These are phyloP conservation scores for Hansenula sp. DNA, from an alignment of 1,139 yeast genomes.

Conservation along the genomic window DNA sequence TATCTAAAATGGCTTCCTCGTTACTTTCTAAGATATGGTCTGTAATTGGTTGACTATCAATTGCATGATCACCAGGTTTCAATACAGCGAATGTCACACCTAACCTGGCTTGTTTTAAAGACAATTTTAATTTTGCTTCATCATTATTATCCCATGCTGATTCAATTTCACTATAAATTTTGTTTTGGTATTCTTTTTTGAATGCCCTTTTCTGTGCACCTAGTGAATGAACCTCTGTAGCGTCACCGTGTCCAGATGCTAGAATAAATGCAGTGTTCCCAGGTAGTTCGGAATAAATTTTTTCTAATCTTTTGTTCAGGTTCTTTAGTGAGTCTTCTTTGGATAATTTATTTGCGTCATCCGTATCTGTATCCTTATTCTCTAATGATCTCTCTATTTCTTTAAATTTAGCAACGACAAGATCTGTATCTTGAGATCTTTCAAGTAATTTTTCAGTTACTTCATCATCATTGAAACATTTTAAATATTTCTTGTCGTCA, in stretches of 20 bases:
- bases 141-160: slow-evolving; percentile 51
- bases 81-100: slow-evolving; percentile 51
- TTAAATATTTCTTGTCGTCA: slow-evolving; percentile 25
- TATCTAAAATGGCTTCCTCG: not conserved
- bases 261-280: slow-evolving; percentile 56
- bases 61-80: slow-evolving; percentile 23
- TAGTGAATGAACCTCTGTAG: slow-evolving; percentile 46
- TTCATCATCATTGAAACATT: slow-evolving; percentile 58
- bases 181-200: slow-evolving; percentile 37
- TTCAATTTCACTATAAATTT: slow-evolving; percentile 40
- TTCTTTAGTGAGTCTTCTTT: slow-evolving; percentile 9
- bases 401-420: slow-evolving; percentile 52
- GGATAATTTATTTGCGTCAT: slow-evolving; percentile 22
- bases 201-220: slow-evolving; percentile 32
- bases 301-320: slow-evolving; percentile 42
- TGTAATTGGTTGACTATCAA: not conserved
- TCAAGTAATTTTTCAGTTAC: slow-evolving; percentile 39
- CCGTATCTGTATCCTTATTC: slow-evolving; percentile 7
- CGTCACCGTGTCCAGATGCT: slow-evolving; percentile 62
- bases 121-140: slow-evolving; percentile 35
- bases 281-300: slow-evolving; percentile 53
- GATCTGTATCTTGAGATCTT: slow-evolving; percentile 39
- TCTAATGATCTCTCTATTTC: slow-evolving; percentile 49
- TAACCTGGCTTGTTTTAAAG: slow-evolving; percentile 47
- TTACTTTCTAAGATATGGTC: not conserved